Evolutionary conservation across 1,284 basidiomycete genomes (phyloP), one percentile per base, ranked within the genome.

Genomic region (Pyrrhoderma noxium): DNA sequence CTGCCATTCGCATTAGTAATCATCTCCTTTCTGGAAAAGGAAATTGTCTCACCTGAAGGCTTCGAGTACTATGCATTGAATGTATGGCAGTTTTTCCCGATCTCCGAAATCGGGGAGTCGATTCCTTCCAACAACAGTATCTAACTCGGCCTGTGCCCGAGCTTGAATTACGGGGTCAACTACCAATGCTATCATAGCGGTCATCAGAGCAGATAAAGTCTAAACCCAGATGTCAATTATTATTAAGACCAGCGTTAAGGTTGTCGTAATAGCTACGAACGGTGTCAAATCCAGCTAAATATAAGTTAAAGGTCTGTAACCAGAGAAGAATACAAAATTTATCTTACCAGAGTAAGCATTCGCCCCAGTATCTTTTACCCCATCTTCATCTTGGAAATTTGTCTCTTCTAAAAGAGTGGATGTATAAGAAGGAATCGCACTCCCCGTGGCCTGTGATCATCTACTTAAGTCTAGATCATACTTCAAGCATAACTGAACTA

Each of bases 41-140:
- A 11, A 7, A 47, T 3, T 35, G n/a, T 14, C 35, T 35, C 19
- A 51, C 49, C 49, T 31, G 13, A 51, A 45, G n/a, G 16, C 31
- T 21, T 51, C 49, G 13, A 45, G 44, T 35, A 46, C 18, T 0
- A 51, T 46, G 34, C 43, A 51, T 9, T 22, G 23, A 9, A 66
- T 56, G 49, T 64, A 65, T 1, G 63, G 60, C 18, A 66, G 48
- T 8, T 45, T 45, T 7, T 53, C 46, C 22, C 59, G 31, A 40
- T 67, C 66, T 2, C 53, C 57, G n/a, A 67, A 59, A 9, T 56
- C 57, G 0, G 66, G 66, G 3, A 65, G 37, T 22, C 65, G 54
- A 8, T 60, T 56, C 9, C 36, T 35, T 7, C 62, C 59, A 31
- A 63, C 52, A 14, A 64, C 59, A 11, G 44, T 37, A 53, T 65